Evolutionary conservation across 2,329 filamentous ascomycete species (phyloP), one percentile per base, ranked within the genome.

Genomic region (Cryphonectria naterciae): DNA sequence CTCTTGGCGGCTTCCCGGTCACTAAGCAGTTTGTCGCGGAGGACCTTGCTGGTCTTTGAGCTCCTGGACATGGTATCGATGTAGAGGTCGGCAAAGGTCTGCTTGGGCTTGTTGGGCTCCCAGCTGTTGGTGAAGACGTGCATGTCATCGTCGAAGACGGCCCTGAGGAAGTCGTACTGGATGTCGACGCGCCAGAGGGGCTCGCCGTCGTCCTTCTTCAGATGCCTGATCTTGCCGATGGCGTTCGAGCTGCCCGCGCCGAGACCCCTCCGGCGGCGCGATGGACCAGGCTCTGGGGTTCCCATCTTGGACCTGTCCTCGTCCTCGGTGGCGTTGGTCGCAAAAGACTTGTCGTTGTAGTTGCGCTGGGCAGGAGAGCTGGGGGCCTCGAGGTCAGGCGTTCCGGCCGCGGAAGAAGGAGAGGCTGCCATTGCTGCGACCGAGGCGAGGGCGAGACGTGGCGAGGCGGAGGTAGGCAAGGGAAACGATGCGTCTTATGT

Each of bases 21-120:
- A 75, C 92, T 96, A 77, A 97, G 87, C 74, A 99, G 87, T 85
- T 99, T 98, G 82, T 99, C 96, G 81, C 97, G 94, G 74, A 99
- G 86, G 65, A 99, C 96, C 83, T 98, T 98, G 86, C 96, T 98
- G 39, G 95, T 98, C 85, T 99, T 99, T 86, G 94, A 98, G 83
- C 96, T 99, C 80, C 94, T 90, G 3, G 96, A 94, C 95, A 99
- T 98, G 72, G 96, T 95, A 81, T 98, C 96, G 77, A 99, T 95
- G 82, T 99, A 99, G 72, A 99, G 89, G 80, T 98, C 95, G 73
- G 96, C 95, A 80, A 99, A 99, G 75, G 89, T 92, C 77, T 92
- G 90, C 77, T 91, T 91, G 70, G 88, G 88, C 65, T 77, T 79
- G 8, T 83, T 81, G 3, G 85, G 80, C 76, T 97, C 94, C 80